Base-by-base conservation (phyloP, 2,329 filamentous ascomycete genomes). In the Berkeleyomyces rouxiae region DNA sequence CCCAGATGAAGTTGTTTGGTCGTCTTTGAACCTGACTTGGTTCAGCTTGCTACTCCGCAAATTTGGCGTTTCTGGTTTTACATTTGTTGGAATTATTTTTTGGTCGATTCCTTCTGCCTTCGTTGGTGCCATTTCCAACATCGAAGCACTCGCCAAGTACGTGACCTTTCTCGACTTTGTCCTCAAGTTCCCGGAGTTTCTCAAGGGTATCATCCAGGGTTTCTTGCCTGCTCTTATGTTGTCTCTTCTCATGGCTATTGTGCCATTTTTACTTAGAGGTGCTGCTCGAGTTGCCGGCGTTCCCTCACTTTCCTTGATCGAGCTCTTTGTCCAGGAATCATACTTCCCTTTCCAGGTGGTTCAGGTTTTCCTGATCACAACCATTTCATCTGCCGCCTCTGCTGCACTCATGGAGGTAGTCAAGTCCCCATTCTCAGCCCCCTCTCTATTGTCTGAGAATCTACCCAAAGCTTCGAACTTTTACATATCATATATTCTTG, bases 401-500 rank as follows among this genome's bases (percentile, higher is more conserved):
- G 79, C 85, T 5, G 83, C 88, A 0, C 78, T 84, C 1, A 74
- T 79, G 33, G 68, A 82, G 23, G 84, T 95, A 58, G 76, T 84
- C 11, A 67, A 69, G 42, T 63, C 67, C 11, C 68, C 68, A 1
- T 59, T 67, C 9, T 67, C 66, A 1, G 66, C 67, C 3, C 66
- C 67, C 13, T 72, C 69, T 1, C 71, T 91, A 59, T 77, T 93
- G 4, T 84, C 88, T 1, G 70, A 78, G 11, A 84, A 86, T 64
- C 76, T 96, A 7, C 90, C 90, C 11, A 83, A 80, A 63, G 82
- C 87, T 0, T 89, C 88, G 64, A 95, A 92, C 74, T 90, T 95
- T 69, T 96, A 93, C 72, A 84, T 95, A 39, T 86, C 87, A 0
- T 99, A 97, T 75, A 95, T 99, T 67, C 83, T 97, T 40, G 82